A percentile compares a stretch with the other conserved stretches of the same genome.
phyloP scores from a whole-genome alignment of 257 asterid species.

The Rhazya stricta region DNA sequence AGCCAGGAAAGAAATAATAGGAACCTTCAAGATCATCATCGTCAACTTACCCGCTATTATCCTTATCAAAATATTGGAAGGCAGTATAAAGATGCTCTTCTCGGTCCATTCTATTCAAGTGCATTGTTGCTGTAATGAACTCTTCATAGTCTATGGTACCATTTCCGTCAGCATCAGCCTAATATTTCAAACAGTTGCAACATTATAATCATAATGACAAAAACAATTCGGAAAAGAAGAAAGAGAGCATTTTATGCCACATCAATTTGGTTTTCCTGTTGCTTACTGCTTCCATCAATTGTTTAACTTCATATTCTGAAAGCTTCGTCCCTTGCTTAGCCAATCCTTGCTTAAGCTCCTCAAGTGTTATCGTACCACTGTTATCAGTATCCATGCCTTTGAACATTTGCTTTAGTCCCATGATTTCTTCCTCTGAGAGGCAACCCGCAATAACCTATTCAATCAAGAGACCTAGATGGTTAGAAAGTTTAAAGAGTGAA shows the following conservation, averaged over 20 bases:
- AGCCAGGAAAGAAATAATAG: too few relatives aligned
- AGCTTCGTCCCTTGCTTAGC: constrained; percentile 65
- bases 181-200: background rate
- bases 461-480: constrained; percentile 13
- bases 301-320: constrained; percentile 58
- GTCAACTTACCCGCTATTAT: constrained; percentile 71
- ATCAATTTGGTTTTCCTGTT: background rate
- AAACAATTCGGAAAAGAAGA: background rate
- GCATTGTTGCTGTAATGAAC: constrained; percentile 97
- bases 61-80: constrained; percentile 94
- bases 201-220: background rate
- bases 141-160: constrained; percentile 97
- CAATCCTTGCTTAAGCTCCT: constrained; percentile 61
- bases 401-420: constrained; percentile 71
- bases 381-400: constrained; percentile 59
- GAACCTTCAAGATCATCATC: background rate
- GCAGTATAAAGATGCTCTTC: constrained; percentile 98
- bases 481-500: background rate
- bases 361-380: constrained; percentile 70
- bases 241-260: background rate
- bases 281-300: constrained; percentile 73
- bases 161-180: constrained; percentile 98
- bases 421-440: constrained; percentile 70
- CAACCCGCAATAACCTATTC: constrained; percentile 66
- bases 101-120: constrained; percentile 90